Evolutionary conservation across 1,284 basidiomycete genomes (phyloP).

Genomic region (Filobasidium uniguttulatum): DNA sequence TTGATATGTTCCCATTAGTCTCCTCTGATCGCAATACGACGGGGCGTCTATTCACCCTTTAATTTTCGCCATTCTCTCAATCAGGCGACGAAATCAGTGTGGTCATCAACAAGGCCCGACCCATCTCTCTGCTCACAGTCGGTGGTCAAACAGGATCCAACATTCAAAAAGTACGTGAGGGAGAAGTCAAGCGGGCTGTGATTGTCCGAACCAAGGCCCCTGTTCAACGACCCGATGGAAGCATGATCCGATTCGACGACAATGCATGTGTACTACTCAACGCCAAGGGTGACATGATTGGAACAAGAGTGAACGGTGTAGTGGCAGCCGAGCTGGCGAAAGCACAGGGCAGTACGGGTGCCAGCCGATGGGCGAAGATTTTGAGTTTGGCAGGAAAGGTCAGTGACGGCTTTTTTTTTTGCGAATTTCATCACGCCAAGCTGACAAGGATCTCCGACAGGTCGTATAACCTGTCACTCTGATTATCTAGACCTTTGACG

Average conservation of each 20-base stretch:
- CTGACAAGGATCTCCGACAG: no score
- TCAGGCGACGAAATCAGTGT: conserved; percentile 95
- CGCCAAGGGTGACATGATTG: conserved; percentile 92
- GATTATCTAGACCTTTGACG: not conserved
- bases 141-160: conserved; percentile 43
- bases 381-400: conserved; percentile 86
- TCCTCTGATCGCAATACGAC: not conserved
- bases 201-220: conserved; percentile 65
- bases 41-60: not conserved
- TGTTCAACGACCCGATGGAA: conserved; percentile 28
- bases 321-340: conserved; percentile 75
- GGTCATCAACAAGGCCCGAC: conserved; percentile 83
- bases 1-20: not conserved
- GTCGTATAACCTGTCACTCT: no score
- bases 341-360: conserved; percentile 30
- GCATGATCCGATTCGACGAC: conserved; percentile 68
- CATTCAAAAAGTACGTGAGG: conserved; percentile 62
- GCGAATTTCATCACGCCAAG: no score
- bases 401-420: no score
- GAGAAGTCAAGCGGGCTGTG: conserved; percentile 87
- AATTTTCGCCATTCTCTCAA: conserved; percentile 42
- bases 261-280: conserved; percentile 93
- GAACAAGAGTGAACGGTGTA: conserved; percentile 84
- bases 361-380: conserved; percentile 83
- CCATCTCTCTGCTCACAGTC: conserved; percentile 47